Evolutionary conservation across 179 eudicot species (phyloP).

Genomic region (Silene coronaria): DNA sequence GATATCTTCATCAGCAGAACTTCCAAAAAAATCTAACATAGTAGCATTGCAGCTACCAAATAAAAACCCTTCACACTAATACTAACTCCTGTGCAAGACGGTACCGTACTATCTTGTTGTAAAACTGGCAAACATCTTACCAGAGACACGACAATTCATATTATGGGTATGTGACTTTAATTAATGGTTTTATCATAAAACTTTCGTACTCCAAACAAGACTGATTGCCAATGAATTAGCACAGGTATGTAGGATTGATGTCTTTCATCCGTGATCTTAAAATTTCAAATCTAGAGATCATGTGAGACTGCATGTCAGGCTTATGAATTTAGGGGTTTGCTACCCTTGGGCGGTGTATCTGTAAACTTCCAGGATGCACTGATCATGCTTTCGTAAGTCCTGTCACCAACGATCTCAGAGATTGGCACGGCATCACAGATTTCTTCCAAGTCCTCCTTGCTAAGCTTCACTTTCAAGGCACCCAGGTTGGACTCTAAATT

Average conservation of each 20-base stretch:
- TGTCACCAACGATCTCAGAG: slow-evolving; percentile 48
- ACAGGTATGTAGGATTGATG: neutral
- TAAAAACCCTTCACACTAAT: neutral
- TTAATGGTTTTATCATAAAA: no score
- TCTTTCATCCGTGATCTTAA: neutral
- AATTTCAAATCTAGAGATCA: neutral
- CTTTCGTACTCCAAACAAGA: no score
- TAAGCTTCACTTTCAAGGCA: slow-evolving; percentile 43
- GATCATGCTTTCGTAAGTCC: slow-evolving; percentile 28
- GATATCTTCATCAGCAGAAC: no score
- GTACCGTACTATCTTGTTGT: no score
- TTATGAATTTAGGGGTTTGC: neutral
- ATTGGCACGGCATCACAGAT: slow-evolving; percentile 48
- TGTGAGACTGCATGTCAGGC: neutral
- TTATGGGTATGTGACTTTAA: no score
- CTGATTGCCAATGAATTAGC: no score
- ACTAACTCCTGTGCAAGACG: no score
- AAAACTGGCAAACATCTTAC: no score
- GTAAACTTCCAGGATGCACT: slow-evolving; percentile 44
- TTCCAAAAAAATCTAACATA: no score
- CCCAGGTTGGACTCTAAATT: slow-evolving; percentile 48
- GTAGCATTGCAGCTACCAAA: neutral
- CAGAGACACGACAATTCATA: no score
- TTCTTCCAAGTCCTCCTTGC: slow-evolving; percentile 45
- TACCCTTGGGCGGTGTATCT: slow-evolving; percentile 33